Conservation (phyloP, 2,329 filamentous ascomycete species). For the Xylariaceae sp. region DNA sequence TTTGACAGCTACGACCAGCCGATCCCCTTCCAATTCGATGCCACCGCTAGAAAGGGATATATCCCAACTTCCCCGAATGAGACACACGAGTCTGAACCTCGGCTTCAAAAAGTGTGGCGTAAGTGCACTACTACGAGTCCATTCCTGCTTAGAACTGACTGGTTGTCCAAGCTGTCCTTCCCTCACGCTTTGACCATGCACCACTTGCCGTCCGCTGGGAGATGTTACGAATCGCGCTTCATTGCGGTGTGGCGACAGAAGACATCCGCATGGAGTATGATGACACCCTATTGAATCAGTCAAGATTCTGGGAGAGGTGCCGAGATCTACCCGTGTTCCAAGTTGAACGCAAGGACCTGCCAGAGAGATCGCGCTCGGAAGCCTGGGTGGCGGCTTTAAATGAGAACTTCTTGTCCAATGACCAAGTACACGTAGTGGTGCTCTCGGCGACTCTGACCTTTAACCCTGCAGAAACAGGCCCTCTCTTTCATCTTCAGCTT, state of each 20-base stretch:
- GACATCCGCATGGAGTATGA: conserved; percentile 32
- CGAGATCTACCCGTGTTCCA: conserved; percentile 34
- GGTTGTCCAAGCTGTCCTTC: conserved; percentile 26
- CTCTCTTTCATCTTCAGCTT: conserved; percentile 43
- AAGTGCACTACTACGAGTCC: conserved; percentile 8
- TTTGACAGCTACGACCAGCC: neutral
- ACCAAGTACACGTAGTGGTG: conserved; percentile 34
- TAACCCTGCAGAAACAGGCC: conserved; percentile 29
- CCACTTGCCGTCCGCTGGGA: conserved; percentile 52
- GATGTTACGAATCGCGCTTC: conserved; percentile 41
- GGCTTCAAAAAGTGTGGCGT: conserved; percentile 27
- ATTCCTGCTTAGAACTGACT: conserved; percentile 1
- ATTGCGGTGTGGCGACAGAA: conserved; percentile 39
- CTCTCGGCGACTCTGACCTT: conserved; percentile 40
- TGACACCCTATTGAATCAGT: conserved; percentile 40
- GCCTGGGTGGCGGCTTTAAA: conserved; percentile 43
- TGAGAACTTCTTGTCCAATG: conserved; percentile 28
- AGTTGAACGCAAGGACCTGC: conserved; percentile 43
- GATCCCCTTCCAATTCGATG: neutral
- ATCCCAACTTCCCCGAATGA: neutral
- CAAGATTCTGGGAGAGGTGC: conserved; percentile 38
- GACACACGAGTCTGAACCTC: conserved; percentile 11
- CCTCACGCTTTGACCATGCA: conserved; percentile 35
- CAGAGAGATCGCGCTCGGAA: conserved; percentile 37
- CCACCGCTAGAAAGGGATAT: neutral